phyloP scores from a whole-genome alignment of 371 early-diverging fungal genomes.

The Mucor ambiguus region DNA sequence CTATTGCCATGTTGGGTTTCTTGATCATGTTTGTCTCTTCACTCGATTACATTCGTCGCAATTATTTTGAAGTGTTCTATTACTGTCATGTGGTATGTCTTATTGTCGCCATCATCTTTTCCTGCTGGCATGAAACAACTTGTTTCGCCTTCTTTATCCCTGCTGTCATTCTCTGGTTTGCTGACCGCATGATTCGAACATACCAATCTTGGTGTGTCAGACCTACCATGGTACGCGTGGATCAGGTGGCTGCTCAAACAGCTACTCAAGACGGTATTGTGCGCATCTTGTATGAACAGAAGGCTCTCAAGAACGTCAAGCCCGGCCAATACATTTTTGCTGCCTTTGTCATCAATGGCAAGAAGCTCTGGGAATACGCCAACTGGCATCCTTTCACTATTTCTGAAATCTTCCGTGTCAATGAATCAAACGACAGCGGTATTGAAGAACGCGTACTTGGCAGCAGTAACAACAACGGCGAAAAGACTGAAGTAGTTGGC shows the following conservation, averaged over 20 bases:
- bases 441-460: constrained; percentile 13
- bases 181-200: constrained; percentile 39
- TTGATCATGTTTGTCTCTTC: constrained; percentile 40
- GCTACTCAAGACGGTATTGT: constrained; percentile 34
- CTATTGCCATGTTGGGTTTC: constrained; percentile 41
- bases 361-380: constrained; percentile 28
- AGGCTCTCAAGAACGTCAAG: constrained; percentile 23
- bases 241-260: constrained; percentile 24
- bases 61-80: constrained; percentile 47
- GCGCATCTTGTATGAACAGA: constrained; percentile 37
- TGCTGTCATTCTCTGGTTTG: constrained; percentile 35
- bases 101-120: constrained; percentile 33
- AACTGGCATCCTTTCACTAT: constrained; percentile 54
- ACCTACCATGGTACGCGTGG: constrained; percentile 19
- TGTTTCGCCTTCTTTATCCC: constrained; percentile 46
- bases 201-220: constrained; percentile 42
- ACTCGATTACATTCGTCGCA: constrained; percentile 45
- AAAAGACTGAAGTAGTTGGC: neutral
- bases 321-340: constrained; percentile 51
- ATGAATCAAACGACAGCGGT: constrained; percentile 3
- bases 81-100: constrained; percentile 42
- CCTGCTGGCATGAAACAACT: constrained; percentile 37
- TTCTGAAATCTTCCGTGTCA: constrained; percentile 37
- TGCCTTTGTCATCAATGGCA: constrained; percentile 29
- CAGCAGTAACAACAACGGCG: neutral